Conservation (phyloP, 2,329 filamentous ascomycete species). For the Diaporthe ampelina region DNA sequence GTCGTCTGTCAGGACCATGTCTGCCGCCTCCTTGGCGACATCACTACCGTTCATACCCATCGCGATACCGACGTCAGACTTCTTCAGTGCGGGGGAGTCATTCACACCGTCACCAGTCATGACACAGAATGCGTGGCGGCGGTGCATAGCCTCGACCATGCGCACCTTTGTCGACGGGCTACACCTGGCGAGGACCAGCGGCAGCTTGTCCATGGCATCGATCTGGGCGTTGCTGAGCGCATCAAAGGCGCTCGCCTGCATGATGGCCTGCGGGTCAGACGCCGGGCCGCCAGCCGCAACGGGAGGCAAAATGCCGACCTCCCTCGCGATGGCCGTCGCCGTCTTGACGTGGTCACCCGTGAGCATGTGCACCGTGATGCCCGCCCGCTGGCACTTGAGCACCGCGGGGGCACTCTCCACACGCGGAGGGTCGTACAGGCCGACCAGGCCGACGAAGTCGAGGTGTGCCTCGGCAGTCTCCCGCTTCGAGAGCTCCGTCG, state of each 20-base stretch:
- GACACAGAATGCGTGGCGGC: conserved; percentile 76
- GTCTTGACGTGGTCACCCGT: conserved; percentile 79
- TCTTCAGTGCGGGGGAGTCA: conserved; percentile 79
- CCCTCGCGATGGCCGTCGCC: conserved; percentile 74
- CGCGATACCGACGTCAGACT: conserved; percentile 81
- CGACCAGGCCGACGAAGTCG: conserved; percentile 77
- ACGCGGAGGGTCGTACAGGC: conserved; percentile 80
- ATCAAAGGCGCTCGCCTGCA: conserved; percentile 75
- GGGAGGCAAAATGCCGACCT: conserved; percentile 71
- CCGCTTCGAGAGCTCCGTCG: conserved; percentile 58
- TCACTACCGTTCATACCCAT: conserved; percentile 81
- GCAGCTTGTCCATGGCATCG: conserved; percentile 71
- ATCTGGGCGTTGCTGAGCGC: conserved; percentile 73
- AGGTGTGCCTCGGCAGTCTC: conserved; percentile 68
- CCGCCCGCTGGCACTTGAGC: conserved; percentile 69
- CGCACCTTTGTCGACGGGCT: conserved; percentile 80
- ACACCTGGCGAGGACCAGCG: conserved; percentile 78
- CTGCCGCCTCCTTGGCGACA: conserved; percentile 84
- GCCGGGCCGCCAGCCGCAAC: conserved; percentile 54
- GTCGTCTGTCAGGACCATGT: conserved; percentile 76
- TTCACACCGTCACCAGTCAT: conserved; percentile 77
- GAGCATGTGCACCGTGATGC: conserved; percentile 77
- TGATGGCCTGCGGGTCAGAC: conserved; percentile 57
- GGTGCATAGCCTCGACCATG: conserved; percentile 81
- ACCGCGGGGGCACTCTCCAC: conserved; percentile 75